Evolutionary conservation across 2,329 filamentous ascomycete species (phyloP).

Genomic region (Penicillium sp.): DNA sequence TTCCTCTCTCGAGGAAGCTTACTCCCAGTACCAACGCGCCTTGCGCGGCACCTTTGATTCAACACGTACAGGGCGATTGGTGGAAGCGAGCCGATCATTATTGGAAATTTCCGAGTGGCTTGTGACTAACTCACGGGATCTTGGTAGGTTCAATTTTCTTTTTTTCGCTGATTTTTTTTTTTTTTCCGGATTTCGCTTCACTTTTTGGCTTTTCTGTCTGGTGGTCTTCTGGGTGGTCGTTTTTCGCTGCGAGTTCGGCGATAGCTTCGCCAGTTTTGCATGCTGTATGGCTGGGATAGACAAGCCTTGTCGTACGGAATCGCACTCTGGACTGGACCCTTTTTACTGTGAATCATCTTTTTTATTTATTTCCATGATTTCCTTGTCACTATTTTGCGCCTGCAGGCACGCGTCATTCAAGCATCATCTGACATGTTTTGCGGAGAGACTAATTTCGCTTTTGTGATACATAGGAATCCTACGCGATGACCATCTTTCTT

Average conservation of each 20-base stretch:
- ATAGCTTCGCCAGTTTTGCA: neutral
- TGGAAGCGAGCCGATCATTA: constrained; percentile 59
- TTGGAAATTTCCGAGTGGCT: constrained; percentile 67
- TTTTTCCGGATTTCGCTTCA: neutral
- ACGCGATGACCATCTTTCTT: constrained; percentile 74
- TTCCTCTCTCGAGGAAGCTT: constrained; percentile 64
- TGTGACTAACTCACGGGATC: constrained; percentile 62
- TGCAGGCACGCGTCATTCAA: constrained; percentile 17
- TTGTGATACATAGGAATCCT: constrained; percentile 65
- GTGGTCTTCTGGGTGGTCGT: neutral
- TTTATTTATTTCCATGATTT: neutral
- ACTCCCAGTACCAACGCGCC: constrained; percentile 59
- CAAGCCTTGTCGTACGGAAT: constrained; percentile 12
- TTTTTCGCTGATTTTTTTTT: neutral
- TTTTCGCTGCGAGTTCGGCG: constrained; percentile 2
- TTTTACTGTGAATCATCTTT: neutral
- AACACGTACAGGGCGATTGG: constrained; percentile 62
- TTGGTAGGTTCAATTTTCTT: constrained; percentile 56
- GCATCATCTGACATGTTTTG: constrained; percentile 10
- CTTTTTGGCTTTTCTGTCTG: neutral
- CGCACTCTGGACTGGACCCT: constrained; percentile 14
- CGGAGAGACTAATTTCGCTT: constrained; percentile 20
- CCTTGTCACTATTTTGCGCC: neutral
- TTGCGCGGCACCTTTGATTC: constrained; percentile 68
- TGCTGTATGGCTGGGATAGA: neutral